Evolutionary conservation across 1,139 yeast genomes (phyloP), one percentile per base, ranked within the genome.

Genomic region (Yamadazyma diddensiae): DNA sequence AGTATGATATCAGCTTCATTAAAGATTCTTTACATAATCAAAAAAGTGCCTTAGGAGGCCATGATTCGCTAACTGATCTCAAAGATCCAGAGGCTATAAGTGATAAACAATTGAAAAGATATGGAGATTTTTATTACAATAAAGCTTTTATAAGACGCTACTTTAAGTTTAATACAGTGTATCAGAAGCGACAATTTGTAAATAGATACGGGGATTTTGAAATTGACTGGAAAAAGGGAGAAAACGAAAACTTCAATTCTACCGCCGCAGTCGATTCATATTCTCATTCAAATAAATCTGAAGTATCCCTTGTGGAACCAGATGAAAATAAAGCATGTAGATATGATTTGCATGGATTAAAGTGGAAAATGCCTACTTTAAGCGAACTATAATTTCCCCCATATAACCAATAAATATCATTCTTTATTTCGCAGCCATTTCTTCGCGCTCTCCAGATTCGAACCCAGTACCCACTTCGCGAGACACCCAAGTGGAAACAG

Each of bases 331-430:
- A 49, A 24, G 41, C 46, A 4, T 68, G 73, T 41, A 22, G 38
- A 2, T 68, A 69, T 37, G 70, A 65, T 36, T 48, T 39, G 29
- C 59, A 62, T 29, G 78, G 78, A 1, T 47, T 73, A 24, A 71
- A 68, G 40, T 74, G 79, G 79, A 73, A 72, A 39, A 64, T 74
- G 38, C 73, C 76, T 2, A 64, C 72, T 3, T 41, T 71, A 6
- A 66, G 72, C 13, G 73, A 69, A 38, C 46, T 67, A 6, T 66
- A 24, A 13, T 18, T 9, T 18, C 20, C 20, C 20, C 9, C 20
- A n/a, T n/a, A n/a, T n/a, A n/a, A n/a, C n/a, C n/a, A n/a, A n/a
- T n/a, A n/a, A n/a, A n/a, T n/a, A 18, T 18, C 20, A 18, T 6
- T 18, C 20, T 18, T 9, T 6, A 18, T 6, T 18, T 18, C 20